Evolutionary conservation across 176 grass and related monocot genomes (phyloP).

Genomic region (Aegilops bicornis): DNA sequence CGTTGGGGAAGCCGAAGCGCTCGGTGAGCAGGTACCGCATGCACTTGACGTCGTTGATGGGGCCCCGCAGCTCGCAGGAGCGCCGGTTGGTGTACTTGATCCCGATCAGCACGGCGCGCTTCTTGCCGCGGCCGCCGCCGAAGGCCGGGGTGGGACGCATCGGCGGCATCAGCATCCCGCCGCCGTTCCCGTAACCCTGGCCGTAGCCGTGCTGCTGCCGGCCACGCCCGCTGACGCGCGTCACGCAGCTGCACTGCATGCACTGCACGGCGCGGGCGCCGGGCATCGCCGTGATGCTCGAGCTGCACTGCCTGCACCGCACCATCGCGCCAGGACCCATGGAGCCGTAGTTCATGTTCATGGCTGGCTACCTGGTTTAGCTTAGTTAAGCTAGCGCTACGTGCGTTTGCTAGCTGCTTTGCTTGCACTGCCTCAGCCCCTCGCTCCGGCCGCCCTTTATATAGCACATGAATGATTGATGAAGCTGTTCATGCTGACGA

Average conservation of each 20-base stretch:
- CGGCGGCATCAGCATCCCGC: not conserved
- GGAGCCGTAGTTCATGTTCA: conserved; percentile 7
- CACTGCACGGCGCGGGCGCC: conserved; percentile 53
- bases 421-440: not conserved
- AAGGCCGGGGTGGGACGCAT: conserved; percentile 14
- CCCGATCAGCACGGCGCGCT: conserved; percentile 82
- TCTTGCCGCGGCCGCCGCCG: conserved; percentile 48
- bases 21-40: conserved; percentile 59
- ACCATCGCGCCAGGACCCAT: not conserved
- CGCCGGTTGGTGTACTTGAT: conserved; percentile 50
- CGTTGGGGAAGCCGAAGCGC: conserved; percentile 55
- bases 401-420: not conserved
- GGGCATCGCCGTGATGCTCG: conserved; percentile 28
- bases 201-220: not conserved
- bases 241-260: conserved; percentile 44
- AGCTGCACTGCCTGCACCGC: conserved; percentile 40
- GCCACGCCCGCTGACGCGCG: conserved; percentile 23
- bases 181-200: not conserved
- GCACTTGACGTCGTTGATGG: conserved; percentile 83
- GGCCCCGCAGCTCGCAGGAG: conserved; percentile 42
- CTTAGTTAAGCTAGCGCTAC: not conserved
- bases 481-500: not conserved
- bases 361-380: not conserved
- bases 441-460: not conserved
- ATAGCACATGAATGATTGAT: not conserved